phyloP scores from a whole-genome alignment of 192 early-diverging fungal genomes.

The Backusella tarrabulga region DNA sequence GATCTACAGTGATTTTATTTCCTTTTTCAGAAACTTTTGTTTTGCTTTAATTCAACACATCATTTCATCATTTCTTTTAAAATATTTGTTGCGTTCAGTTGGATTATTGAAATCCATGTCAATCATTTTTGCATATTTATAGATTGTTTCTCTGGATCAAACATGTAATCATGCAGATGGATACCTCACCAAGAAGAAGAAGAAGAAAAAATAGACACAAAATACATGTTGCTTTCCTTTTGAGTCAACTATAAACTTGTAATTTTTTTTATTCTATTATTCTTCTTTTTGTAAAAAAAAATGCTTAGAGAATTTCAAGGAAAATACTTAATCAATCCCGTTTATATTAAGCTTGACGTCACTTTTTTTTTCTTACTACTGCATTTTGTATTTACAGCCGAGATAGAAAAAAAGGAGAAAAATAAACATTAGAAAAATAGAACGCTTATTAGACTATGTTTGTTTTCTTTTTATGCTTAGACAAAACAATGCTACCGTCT shows the following conservation, averaged over 20 bases:
- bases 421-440: background rate
- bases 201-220: background rate
- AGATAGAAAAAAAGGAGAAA: background rate
- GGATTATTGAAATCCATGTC: background rate
- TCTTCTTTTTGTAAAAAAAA: background rate
- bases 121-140: background rate
- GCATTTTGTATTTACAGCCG: background rate
- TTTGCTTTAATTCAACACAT: background rate
- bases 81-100: background rate
- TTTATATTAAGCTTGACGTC: background rate
- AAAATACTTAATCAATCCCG: constrained; percentile 2
- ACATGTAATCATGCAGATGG: background rate
- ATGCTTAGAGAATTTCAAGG: background rate
- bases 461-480: no score
- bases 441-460: no score
- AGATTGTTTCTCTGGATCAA: background rate
- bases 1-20: background rate
- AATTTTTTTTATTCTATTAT: background rate
- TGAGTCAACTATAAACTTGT: no score
- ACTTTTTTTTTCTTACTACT: background rate
- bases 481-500: no score
- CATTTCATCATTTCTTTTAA: background rate
- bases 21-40: background rate
- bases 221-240: no score
- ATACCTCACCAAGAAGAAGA: no score